Conservation (phyloP, 306 rosid genomes). For the Lathyrus aphaca region DNA sequence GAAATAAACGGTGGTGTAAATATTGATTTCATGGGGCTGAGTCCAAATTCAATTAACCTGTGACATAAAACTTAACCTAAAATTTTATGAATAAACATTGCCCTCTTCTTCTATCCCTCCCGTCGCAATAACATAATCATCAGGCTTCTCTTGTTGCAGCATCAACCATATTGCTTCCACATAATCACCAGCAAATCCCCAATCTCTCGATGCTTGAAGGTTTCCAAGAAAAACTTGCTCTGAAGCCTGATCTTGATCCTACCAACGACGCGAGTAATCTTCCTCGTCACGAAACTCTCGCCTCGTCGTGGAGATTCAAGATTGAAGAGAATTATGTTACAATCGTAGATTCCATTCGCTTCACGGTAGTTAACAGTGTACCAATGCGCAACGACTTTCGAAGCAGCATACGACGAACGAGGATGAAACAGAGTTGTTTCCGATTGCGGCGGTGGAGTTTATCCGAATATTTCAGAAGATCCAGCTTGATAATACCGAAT, state of each 20-base stretch:
- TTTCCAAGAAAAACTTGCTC: slow-evolving; percentile 85
- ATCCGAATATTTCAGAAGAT: slow-evolving; percentile 91
- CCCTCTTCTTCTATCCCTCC: too few relatives aligned
- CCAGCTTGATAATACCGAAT: slow-evolving; percentile 97
- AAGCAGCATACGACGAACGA: slow-evolving; percentile 91
- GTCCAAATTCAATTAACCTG: too few relatives aligned
- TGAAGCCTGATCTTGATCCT: slow-evolving; percentile 93
- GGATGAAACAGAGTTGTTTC: slow-evolving; percentile 93
- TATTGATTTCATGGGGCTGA: too few relatives aligned
- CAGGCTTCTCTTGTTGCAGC: slow-evolving; percentile 95
- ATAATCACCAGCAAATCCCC: slow-evolving; percentile 98
- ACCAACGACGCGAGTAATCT: slow-evolving; percentile 91
- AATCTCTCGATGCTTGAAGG: slow-evolving; percentile 83
- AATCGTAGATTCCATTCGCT: slow-evolving; percentile 85
- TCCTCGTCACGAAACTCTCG: slow-evolving; percentile 94
- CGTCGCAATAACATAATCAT: slow-evolving; percentile 93
- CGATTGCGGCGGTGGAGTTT: slow-evolving; percentile 90
- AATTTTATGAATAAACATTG: too few relatives aligned
- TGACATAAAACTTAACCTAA: too few relatives aligned
- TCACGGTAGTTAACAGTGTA: slow-evolving; percentile 97
- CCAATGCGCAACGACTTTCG: slow-evolving; percentile 98
- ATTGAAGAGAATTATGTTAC: slow-evolving; percentile 90
- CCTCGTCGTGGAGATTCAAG: slow-evolving; percentile 91
- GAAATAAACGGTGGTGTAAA: too few relatives aligned
- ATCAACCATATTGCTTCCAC: slow-evolving; percentile 99